Base-by-base conservation (phyloP, 2,329 filamentous ascomycete species). In the Fusarium citri region DNA sequence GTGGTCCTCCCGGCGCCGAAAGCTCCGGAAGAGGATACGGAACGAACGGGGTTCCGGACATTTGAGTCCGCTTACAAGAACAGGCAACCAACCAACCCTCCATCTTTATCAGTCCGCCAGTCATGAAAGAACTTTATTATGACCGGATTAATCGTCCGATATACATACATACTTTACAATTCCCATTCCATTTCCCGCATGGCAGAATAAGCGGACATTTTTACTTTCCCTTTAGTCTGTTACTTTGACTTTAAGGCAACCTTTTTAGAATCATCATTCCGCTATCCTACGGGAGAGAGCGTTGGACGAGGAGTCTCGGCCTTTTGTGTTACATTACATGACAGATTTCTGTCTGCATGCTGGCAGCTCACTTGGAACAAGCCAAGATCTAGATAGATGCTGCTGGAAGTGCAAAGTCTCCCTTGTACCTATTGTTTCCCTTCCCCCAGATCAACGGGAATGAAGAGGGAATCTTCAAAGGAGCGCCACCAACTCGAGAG, bases 161-260 rank as follows among this genome's bases (percentile, higher is more conserved):
- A 43, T 40, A 31, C n/a, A 43, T 43, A 41, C 22, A 50, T 30
- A 43, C 42, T 54, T 57, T 46, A 18, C n/a, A 54, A 68, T 51
- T 68, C 58, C 67, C 67, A 71, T 64, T 50, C 46, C 66, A 55
- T 68, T 64, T 70, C 43, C 41, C 14, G 42, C 18, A 55, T 59
- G 50, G 40, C 37, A 64, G 54, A 30, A 55, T 18, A 69, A 64
- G 54, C 47, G 42, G 34, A 28, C 40, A 53, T 56, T 53, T 54
- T 54, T 10, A 34, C 26, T 40, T 63, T 11, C 26, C 31, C 22
- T 46, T 26, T 20, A n/a, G 23, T 28, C 23, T 53, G 15, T 10
- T 51, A 18, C 58, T 43, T 64, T 49, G n/a, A 22, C 45, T 69
- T 41, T 41, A 23, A 40, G 12, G 37, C 34, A 51, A 25, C 40